Conservation (phyloP, 2,329 filamentous ascomycete species). For the Aureobasidium sp. region DNA sequence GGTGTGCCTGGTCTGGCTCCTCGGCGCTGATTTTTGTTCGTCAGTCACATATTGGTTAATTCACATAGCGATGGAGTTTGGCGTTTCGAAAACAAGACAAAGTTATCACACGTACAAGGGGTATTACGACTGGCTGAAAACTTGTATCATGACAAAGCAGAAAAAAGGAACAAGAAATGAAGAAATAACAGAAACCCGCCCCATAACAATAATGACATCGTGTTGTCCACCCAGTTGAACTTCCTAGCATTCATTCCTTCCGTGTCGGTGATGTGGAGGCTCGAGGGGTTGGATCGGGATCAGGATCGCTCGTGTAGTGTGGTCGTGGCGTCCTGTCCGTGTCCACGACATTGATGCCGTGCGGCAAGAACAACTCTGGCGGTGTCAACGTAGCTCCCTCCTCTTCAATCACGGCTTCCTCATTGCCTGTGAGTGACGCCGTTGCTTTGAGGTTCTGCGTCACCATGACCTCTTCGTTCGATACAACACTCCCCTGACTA, state of each 20-base stretch:
- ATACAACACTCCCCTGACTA: constrained; percentile 71
- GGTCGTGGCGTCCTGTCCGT: not conserved
- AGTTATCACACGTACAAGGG: not conserved
- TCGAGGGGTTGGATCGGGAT: constrained; percentile 38
- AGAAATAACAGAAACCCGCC: not conserved
- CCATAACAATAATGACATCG: not conserved
- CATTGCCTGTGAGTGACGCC: constrained; percentile 1
- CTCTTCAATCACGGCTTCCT: constrained; percentile 20
- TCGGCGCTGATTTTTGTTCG: not conserved
- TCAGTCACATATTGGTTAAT: not conserved
- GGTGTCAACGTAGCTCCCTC: constrained; percentile 39
- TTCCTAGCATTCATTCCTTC: constrained; percentile 8
- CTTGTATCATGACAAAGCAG: constrained; percentile 4
- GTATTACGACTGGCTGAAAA: constrained; percentile 13
- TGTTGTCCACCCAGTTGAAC: not conserved
- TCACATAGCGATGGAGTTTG: constrained; percentile 14
- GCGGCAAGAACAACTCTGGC: constrained; percentile 44
- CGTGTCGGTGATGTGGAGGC: constrained; percentile 23
- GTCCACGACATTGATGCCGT: constrained; percentile 32
- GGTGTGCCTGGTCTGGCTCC: constrained; percentile 53
- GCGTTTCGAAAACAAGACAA: not conserved
- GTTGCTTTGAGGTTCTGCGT: constrained; percentile 7
- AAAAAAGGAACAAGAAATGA: constrained; percentile 5
- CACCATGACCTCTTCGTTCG: constrained; percentile 38
- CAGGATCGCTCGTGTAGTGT: constrained; percentile 19